Base-by-base conservation (phyloP, 805 yeast genomes). In the Hanseniaspora clermontiae region DNA sequence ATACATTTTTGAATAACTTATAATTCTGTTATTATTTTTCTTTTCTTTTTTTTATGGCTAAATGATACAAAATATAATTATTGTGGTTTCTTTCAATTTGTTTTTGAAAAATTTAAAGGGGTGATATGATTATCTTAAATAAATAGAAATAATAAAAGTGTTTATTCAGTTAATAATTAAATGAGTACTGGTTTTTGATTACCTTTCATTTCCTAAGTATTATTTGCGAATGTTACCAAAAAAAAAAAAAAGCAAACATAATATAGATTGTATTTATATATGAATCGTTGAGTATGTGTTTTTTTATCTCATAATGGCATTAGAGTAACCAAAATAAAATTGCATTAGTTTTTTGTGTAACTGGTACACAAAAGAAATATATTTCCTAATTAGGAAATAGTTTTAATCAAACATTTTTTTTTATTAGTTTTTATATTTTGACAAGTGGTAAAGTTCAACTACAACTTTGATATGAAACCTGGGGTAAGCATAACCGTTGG, bases 391-490 rank as follows among this genome's bases (percentile, higher is more conserved):
- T 17, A 19, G 50, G 50, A 32, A 47, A 47, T 19, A 9, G 11
- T 10, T 15, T 24, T 38, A 29, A 49, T 36, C 7, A 49, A 49
- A 40, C 27, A 47, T 46, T 24, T 24, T 40, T 24, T 48, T 52
- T 61, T 24, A n/a, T n/a, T n/a, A n/a, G n/a, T 51, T 51, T 45
- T 24, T 50, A 52, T 61, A 17, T 55, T 51, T 45, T 5, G 29
- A 29, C 31, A 39, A 38, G 27, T 24, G 19, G 5, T 17, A 10
- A 10, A n/a, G n/a, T n/a, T n/a, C 38, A 20, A 36, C 20, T 42
- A 34, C 29, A 34, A 40, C 27, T 24, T 24, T 24, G 27, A 24
- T 24, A 5, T 24, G 27, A 24, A 24, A 5, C 27, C 5, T 24
- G 27, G 27, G 27, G 27, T 24, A 24, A 24, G 5, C 27, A 24